Evolutionary conservation across 148 eudicot genomes (phyloP).

Genomic region (Vaccinium corymbosum): DNA sequence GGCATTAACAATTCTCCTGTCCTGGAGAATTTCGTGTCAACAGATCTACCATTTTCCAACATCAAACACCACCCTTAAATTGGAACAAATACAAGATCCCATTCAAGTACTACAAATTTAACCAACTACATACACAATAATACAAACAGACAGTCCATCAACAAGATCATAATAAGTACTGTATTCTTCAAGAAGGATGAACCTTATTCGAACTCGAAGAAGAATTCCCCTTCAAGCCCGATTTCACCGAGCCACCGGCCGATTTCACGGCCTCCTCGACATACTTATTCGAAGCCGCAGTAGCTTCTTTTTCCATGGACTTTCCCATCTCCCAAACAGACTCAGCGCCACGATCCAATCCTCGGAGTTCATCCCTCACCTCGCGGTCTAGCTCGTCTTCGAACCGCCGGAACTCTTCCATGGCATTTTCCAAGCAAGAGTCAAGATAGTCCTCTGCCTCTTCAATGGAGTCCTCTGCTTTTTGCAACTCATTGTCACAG

Average conservation of each 20-base stretch:
- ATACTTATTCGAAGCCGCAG: slow-evolving; percentile 58
- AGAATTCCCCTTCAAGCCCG: too few species aligned
- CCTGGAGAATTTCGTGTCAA: too few species aligned
- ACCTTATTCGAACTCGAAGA: slow-evolving; percentile 41
- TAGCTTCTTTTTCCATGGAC: slow-evolving; percentile 57
- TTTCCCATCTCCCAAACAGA: slow-evolving; percentile 54
- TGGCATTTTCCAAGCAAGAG: slow-evolving; percentile 61
- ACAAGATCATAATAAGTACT: neutral
- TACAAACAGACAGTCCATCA: neutral
- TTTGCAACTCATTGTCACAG: slow-evolving; percentile 29
- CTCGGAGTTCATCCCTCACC: slow-evolving; percentile 36
- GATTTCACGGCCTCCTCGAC: slow-evolving; percentile 61
- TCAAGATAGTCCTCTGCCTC: slow-evolving; percentile 63
- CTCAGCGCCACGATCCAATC: slow-evolving; percentile 43
- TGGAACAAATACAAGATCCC: neutral
- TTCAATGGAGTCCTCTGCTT: slow-evolving; percentile 33
- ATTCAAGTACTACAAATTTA: neutral
- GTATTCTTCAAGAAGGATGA: slow-evolving; percentile 50
- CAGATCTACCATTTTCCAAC: too few species aligned
- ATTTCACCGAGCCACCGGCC: slow-evolving; percentile 20
- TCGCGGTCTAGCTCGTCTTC: slow-evolving; percentile 50
- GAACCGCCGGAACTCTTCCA: slow-evolving; percentile 61
- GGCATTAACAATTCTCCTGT: too few species aligned
- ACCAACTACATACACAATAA: neutral
- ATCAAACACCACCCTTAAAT: neutral